Percentiles rank a stretch among this genome's conserved stretches.
Evolutionary conservation across 2,329 filamentous ascomycete species (phyloP).

Genomic region (Grosmannia huntii): DNA sequence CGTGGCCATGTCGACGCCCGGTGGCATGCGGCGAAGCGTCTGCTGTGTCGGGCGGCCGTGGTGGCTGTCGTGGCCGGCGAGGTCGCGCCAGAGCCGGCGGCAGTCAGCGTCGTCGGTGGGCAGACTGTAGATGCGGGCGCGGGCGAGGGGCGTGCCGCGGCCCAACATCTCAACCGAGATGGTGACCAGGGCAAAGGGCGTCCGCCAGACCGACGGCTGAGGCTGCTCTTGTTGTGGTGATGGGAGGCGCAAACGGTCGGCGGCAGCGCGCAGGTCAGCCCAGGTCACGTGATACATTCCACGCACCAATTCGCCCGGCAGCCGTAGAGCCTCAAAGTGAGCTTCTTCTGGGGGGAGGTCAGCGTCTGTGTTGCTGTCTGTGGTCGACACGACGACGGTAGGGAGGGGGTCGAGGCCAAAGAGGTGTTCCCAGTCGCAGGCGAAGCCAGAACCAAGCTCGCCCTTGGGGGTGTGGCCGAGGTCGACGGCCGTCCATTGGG

Average conservation of each 20-base stretch:
- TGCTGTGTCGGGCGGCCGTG: not conserved
- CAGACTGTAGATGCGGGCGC: slow-evolving; percentile 77
- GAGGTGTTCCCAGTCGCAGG: slow-evolving; percentile 71
- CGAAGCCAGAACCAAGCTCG: slow-evolving; percentile 70
- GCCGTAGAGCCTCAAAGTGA: slow-evolving; percentile 8
- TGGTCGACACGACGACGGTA: not conserved
- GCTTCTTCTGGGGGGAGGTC: not conserved
- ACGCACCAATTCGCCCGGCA: not conserved
- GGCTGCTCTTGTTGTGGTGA: not conserved
- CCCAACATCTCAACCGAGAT: slow-evolving; percentile 54
- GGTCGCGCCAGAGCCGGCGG: slow-evolving; percentile 58
- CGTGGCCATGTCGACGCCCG: slow-evolving; percentile 20
- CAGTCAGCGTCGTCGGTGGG: slow-evolving; percentile 40
- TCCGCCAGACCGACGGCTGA: slow-evolving; percentile 9
- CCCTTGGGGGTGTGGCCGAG: slow-evolving; percentile 54
- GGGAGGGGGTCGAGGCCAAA: slow-evolving; percentile 25
- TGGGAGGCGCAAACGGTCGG: slow-evolving; percentile 18
- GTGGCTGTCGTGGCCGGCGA: not conserved
- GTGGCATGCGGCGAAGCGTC: slow-evolving; percentile 11
- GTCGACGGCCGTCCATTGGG: slow-evolving; percentile 61
- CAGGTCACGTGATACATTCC: slow-evolving; percentile 9
- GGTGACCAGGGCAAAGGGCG: slow-evolving; percentile 31
- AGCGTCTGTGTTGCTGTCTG: not conserved
- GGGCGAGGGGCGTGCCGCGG: slow-evolving; percentile 57
- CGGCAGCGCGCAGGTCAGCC: slow-evolving; percentile 14